Conservation (phyloP, 805 yeast species). For the Kregervanrija delftensis region DNA sequence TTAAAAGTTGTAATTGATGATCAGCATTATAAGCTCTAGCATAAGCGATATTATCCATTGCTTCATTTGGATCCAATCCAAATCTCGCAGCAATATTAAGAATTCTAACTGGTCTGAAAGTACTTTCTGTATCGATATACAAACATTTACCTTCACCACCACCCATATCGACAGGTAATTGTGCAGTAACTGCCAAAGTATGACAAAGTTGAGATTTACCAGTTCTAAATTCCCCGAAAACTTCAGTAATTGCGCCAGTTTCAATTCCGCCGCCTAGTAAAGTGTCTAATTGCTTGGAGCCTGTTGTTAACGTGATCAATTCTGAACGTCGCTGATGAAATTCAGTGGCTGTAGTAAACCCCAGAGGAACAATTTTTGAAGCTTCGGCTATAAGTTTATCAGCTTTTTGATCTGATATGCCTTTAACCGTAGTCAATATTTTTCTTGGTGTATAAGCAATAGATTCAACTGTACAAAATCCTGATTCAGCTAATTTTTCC, state of each 20-base stretch:
- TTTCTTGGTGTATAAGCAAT: conserved; percentile 91
- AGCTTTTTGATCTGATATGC: conserved; percentile 93
- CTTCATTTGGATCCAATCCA: conserved; percentile 87
- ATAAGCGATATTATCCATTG: conserved; percentile 94
- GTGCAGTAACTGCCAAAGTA: conserved; percentile 94
- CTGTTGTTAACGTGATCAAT: conserved; percentile 89
- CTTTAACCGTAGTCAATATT: conserved; percentile 69
- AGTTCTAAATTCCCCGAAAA: conserved; percentile 95
- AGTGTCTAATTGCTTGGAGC: conserved; percentile 90
- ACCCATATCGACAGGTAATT: conserved; percentile 91
- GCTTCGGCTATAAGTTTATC: conserved; percentile 81
- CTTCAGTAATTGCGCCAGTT: conserved; percentile 94
- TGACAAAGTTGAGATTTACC: conserved; percentile 97
- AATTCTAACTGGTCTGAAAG: conserved; percentile 87
- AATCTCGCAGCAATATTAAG: conserved; percentile 87
- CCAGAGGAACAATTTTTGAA: conserved; percentile 83
- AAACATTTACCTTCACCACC: conserved; percentile 98
- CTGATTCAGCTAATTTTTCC: conserved; percentile 72
- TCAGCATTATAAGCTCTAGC: conserved; percentile 97
- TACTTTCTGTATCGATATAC: conserved; percentile 95
- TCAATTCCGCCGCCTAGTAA: conserved; percentile 94
- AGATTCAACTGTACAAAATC: conserved; percentile 84
- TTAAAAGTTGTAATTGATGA: conserved; percentile 81
- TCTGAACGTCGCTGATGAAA: conserved; percentile 86
- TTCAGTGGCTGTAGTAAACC: conserved; percentile 95